A percentile compares a stretch with the other conserved stretches of the same genome.
phyloP scores from a whole-genome alignment of 257 asterid genomes.

The Solanum boliviense region DNA sequence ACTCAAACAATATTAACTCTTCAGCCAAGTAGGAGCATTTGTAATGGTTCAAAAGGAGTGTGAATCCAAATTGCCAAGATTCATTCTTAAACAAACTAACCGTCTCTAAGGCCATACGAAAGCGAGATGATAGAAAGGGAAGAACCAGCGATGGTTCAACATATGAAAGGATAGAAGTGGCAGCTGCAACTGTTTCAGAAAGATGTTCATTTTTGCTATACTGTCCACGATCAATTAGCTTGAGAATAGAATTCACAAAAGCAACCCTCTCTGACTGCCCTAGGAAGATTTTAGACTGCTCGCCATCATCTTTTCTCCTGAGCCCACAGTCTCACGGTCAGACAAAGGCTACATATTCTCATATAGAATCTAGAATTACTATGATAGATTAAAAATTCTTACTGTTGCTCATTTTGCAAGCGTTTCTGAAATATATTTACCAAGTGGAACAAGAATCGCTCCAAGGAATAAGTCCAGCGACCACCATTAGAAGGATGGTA shows the following conservation, averaged over 20 bases:
- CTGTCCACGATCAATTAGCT: slow-evolving; percentile 95
- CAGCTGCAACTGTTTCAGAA: slow-evolving; percentile 87
- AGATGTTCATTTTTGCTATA: slow-evolving; percentile 91
- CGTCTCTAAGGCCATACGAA: slow-evolving; percentile 97
- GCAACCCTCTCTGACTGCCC: slow-evolving; percentile 65
- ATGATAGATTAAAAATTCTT: slow-evolving; percentile 20
- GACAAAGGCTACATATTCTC: not conserved
- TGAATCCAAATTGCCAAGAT: not conserved
- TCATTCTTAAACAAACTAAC: slow-evolving; percentile 40
- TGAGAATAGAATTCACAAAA: slow-evolving; percentile 66
- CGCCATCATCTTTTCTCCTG: slow-evolving; percentile 60
- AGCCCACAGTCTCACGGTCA: slow-evolving; percentile 13
- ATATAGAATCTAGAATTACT: not conserved
- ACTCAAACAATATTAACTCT: slow-evolving; percentile 1
- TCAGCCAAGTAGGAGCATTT: not conserved
- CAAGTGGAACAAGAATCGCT: slow-evolving; percentile 73
- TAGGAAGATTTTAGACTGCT: slow-evolving; percentile 41
- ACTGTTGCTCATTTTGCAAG: slow-evolving; percentile 85
- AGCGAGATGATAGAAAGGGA: slow-evolving; percentile 86
- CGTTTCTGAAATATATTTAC: slow-evolving; percentile 73
- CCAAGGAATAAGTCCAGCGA: slow-evolving; percentile 91
- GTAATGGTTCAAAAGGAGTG: not conserved
- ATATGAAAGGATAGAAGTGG: slow-evolving; percentile 90
- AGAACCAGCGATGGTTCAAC: slow-evolving; percentile 91
- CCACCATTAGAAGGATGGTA: slow-evolving; percentile 99